Evolutionary conservation across 2,329 filamentous ascomycete species (phyloP).

Genomic region (Alternaria conjuncta): DNA sequence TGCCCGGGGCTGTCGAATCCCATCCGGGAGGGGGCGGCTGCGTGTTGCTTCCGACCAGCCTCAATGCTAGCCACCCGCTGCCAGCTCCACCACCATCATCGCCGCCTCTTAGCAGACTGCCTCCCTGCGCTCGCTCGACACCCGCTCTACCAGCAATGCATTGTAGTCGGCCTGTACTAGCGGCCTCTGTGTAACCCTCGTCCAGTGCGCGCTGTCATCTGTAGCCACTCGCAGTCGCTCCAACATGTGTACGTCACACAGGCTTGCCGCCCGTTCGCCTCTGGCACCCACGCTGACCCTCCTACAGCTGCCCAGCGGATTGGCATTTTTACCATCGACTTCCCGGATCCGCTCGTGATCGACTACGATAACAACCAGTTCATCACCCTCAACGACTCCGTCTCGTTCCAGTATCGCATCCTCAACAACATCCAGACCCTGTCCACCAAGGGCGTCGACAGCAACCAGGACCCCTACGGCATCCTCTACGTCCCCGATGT

Average conservation of each 20-base stretch:
- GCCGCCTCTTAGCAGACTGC: not conserved
- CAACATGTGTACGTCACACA: conserved; percentile 50
- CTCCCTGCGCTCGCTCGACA: not conserved
- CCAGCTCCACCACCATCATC: not conserved
- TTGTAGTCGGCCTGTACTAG: conserved; percentile 10
- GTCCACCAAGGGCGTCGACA: conserved; percentile 68
- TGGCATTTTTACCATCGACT: conserved; percentile 45
- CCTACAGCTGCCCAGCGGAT: conserved; percentile 43
- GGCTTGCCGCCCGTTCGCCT: conserved; percentile 1
- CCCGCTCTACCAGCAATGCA: conserved; percentile 20
- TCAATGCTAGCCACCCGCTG: conserved; percentile 8
- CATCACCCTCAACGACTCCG: conserved; percentile 34
- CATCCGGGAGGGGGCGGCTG: conserved; percentile 4
- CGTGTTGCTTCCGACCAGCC: conserved; percentile 26
- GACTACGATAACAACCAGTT: conserved; percentile 40
- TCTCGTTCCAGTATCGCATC: conserved; percentile 48
- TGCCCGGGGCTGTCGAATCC: conserved; percentile 12
- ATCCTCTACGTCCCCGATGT: conserved; percentile 86
- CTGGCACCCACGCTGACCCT: conserved; percentile 5
- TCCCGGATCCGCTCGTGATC: conserved; percentile 42
- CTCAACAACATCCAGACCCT: conserved; percentile 74
- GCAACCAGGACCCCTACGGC: conserved; percentile 71
- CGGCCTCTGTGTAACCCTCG: conserved; percentile 20
- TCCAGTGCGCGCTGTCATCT: conserved; percentile 4
- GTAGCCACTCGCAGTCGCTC: not conserved